These are phyloP conservation scores for Pyrus bretschneideri DNA, from an alignment of 306 rosid species.

Conservation along the genomic window DNA sequence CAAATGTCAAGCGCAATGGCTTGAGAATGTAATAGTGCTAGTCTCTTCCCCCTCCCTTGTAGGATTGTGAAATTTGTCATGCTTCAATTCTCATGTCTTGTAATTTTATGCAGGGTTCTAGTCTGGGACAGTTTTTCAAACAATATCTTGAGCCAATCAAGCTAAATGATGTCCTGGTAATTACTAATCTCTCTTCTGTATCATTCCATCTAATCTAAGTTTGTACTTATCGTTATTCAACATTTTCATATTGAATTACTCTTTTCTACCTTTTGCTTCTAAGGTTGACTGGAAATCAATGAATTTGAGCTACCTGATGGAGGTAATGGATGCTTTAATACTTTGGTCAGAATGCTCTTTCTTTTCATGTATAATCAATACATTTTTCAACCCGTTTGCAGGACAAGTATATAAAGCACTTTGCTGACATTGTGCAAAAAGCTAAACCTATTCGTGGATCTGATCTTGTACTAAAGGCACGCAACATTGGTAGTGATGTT, in stretches of 20 bases:
- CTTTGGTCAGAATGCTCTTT: conserved; percentile 5
- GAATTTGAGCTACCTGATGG: conserved; percentile 84
- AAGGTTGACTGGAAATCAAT: conserved; percentile 81
- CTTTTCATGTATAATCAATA: conserved; percentile 10
- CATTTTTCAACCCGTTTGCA: conserved; percentile 26
- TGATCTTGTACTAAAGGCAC: conserved; percentile 65
- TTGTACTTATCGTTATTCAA: not conserved
- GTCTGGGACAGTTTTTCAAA: conserved; percentile 82
- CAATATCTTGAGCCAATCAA: conserved; percentile 93
- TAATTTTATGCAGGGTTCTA: conserved; percentile 68
- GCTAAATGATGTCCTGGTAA: conserved; percentile 72
- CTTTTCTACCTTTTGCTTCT: conserved; percentile 23
- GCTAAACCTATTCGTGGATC: conserved; percentile 68
- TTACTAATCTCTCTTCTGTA: not conserved
- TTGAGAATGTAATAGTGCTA: not conserved
- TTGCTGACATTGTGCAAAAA: conserved; percentile 48
- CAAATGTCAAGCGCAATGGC: not conserved
- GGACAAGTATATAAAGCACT: conserved; percentile 61
- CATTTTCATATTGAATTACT: conserved; percentile 19
- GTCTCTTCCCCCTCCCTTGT: not conserved
- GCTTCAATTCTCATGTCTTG: conserved; percentile 3
- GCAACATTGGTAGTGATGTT: conserved; percentile 63
- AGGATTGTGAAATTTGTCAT: not conserved
- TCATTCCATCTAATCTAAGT: not conserved
- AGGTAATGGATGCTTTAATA: conserved; percentile 45